These are phyloP conservation scores for Colletotrichum agaves DNA, from an alignment of 2,329 filamentous ascomycete species.

Conservation along the genomic window DNA sequence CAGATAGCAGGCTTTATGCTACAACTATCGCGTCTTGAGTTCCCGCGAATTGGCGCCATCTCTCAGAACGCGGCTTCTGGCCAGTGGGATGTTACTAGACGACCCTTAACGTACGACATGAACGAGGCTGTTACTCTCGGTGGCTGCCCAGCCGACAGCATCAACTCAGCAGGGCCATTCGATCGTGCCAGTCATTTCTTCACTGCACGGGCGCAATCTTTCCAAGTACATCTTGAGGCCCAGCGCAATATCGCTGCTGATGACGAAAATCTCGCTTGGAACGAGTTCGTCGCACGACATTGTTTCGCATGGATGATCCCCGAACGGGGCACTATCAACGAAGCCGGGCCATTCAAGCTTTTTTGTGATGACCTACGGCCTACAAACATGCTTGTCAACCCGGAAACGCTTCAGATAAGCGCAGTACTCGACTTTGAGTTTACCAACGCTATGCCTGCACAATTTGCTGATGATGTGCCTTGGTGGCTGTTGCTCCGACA, in stretches of 20 bases:
- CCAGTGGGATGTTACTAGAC: conserved; percentile 45
- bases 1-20: conserved; percentile 43
- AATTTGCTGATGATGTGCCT: conserved; percentile 51
- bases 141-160: conserved; percentile 44
- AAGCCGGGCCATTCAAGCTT: conserved; percentile 48
- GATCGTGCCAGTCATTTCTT: conserved; percentile 33
- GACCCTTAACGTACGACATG: conserved; percentile 54
- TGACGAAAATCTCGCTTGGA: conserved; percentile 41
- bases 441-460: conserved; percentile 52
- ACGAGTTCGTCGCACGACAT: conserved; percentile 48
- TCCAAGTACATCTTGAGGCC: conserved; percentile 43
- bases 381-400: conserved; percentile 52
- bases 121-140: conserved; percentile 49
- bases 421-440: conserved; percentile 54
- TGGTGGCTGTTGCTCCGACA: conserved; percentile 51
- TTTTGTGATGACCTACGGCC: conserved; percentile 54
- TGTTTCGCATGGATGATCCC: conserved; percentile 46
- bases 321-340: conserved; percentile 42
- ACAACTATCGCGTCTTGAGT: conserved; percentile 45
- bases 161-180: conserved; percentile 46
- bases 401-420: conserved; percentile 47
- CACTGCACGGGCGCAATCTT: conserved; percentile 40
- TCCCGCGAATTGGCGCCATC: conserved; percentile 49
- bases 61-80: conserved; percentile 40
- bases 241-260: conserved; percentile 47